A percentile compares a stretch with the other conserved stretches of the same genome.
Evolutionary conservation across 768 basidiomycete species (phyloP).

Genomic region (Naganishia kalamii): DNA sequence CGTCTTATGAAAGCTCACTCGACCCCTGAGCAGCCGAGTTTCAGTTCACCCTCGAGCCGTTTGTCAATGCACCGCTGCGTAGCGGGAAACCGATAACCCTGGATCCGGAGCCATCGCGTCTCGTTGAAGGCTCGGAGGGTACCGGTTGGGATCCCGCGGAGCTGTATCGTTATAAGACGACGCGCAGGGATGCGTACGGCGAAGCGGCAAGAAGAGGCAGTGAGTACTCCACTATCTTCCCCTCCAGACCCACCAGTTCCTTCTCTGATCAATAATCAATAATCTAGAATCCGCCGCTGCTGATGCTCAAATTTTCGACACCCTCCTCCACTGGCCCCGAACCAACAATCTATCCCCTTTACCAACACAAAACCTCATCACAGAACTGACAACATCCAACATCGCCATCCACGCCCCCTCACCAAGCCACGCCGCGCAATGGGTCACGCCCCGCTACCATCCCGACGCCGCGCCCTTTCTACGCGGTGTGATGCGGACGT

Average conservation of each 20-base stretch:
- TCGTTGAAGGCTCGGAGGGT: not conserved
- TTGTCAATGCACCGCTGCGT: not conserved
- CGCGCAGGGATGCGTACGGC: not conserved
- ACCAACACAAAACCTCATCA: not conserved
- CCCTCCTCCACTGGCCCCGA: not conserved
- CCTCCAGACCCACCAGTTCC: not conserved
- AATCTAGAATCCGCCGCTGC: not conserved
- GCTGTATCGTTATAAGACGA: conserved; percentile 5
- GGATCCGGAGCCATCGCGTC: not conserved
- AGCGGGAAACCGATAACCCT: not conserved
- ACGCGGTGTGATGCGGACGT: not conserved
- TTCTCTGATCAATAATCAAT: not conserved
- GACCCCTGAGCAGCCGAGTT: not conserved
- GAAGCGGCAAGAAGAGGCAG: not conserved
- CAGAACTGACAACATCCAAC: conserved; percentile 2
- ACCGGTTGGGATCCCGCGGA: not conserved
- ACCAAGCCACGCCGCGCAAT: not conserved
- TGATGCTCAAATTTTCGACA: not conserved
- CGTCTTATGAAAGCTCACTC: not conserved
- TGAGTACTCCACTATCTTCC: not conserved
- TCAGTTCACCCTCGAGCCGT: not conserved
- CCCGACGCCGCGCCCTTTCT: not conserved
- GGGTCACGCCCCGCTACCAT: not conserved
- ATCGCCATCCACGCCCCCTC: conserved; percentile 10
- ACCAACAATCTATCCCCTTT: too few species aligned